Percentiles rank a stretch among this genome's conserved stretches.
These are phyloP conservation scores for Detonula confervacea DNA, from an alignment of 352 stramenopile genomes.

Conservation along the genomic window DNA sequence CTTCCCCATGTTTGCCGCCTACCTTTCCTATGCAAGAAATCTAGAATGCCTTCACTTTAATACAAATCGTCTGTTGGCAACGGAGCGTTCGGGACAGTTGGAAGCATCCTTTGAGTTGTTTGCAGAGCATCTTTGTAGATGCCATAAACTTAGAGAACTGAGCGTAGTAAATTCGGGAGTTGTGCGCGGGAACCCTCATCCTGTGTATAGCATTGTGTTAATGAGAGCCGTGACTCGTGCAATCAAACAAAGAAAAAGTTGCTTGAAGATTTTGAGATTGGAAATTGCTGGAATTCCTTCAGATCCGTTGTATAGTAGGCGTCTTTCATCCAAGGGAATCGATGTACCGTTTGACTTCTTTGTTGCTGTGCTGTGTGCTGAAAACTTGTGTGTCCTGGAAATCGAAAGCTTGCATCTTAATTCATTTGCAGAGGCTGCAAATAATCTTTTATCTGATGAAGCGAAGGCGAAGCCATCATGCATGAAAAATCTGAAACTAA, in stretches of 20 bases:
- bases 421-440: slow-evolving; percentile 3
- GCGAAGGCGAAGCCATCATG: not conserved
- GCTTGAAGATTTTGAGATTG: slow-evolving; percentile 11
- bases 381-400: slow-evolving; percentile 14
- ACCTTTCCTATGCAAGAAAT: slow-evolving; percentile 24
- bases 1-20: not conserved
- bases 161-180: slow-evolving; percentile 11
- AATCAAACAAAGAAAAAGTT: slow-evolving; percentile 20
- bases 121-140: slow-evolving; percentile 19
- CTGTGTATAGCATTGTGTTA: slow-evolving; percentile 20
- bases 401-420: slow-evolving; percentile 1
- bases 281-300: slow-evolving; percentile 4
- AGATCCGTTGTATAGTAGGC: slow-evolving; percentile 12
- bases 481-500: slow-evolving; percentile 13
- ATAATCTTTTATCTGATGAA: not conserved
- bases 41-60: no score
- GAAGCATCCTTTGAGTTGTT: slow-evolving; percentile 29
- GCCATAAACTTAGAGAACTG: slow-evolving; percentile 17
- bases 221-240: slow-evolving; percentile 6
- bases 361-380: not conserved
- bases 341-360: slow-evolving; percentile 18
- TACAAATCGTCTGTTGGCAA: slow-evolving; percentile 10
- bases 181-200: slow-evolving; percentile 1
- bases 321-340: slow-evolving; percentile 15
- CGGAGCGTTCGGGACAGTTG: slow-evolving; percentile 3